phyloP scores from a whole-genome alignment of 257 asterid species.

The Plantago major region DNA sequence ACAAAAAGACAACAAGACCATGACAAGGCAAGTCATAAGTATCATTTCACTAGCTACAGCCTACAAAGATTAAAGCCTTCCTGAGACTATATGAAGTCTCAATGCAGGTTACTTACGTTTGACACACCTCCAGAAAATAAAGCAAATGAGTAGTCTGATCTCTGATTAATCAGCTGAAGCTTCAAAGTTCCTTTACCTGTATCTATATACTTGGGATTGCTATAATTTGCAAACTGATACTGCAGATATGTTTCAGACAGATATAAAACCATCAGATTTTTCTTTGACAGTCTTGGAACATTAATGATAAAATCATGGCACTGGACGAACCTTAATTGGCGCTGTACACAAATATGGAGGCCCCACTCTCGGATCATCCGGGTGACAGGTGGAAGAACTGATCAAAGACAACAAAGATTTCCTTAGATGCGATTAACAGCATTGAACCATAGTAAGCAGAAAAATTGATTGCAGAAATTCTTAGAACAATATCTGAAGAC shows the following conservation, averaged over 20 bases:
- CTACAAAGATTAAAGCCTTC: too few relatives aligned
- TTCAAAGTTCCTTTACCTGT: constrained; percentile 73
- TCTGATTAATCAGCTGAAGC: constrained; percentile 85
- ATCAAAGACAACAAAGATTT: constrained; percentile 15
- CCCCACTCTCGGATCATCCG: constrained; percentile 55
- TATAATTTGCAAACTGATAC: constrained; percentile 80
- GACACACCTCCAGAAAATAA: constrained; percentile 83
- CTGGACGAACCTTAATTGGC: constrained; percentile 70
- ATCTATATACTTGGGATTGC: constrained; percentile 51
- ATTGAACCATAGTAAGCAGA: neutral
- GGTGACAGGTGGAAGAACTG: constrained; percentile 69
- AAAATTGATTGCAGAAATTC: too few relatives aligned
- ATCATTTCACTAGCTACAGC: too few relatives aligned
- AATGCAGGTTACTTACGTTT: constrained; percentile 37
- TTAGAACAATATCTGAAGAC: neutral
- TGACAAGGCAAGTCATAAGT: neutral
- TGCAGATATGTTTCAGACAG: constrained; percentile 28
- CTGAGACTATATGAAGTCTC: too few relatives aligned
- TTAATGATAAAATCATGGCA: neutral
- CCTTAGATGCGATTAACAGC: neutral
- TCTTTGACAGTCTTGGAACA: neutral
- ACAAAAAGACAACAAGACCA: too few relatives aligned
- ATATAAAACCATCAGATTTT: neutral
- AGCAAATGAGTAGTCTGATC: constrained; percentile 86
- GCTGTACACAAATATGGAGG: constrained; percentile 83